Conservation (phyloP, 2,329 filamentous ascomycete genomes). For the Cadophora luteo-olivacea region DNA sequence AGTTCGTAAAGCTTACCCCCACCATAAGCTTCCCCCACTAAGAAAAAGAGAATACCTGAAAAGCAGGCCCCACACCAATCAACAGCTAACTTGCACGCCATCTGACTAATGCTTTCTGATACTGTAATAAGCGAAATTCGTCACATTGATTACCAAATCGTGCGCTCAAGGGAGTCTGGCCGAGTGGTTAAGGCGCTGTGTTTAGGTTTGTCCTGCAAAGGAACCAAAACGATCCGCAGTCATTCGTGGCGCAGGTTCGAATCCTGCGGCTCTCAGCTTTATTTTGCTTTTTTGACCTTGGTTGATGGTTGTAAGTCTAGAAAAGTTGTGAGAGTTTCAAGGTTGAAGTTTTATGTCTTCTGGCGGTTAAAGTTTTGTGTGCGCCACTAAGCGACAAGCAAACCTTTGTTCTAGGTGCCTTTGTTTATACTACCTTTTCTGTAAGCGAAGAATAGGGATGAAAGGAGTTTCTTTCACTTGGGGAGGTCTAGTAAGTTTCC, state of each 20-base stretch:
- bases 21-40: too few species aligned
- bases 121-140: neutral
- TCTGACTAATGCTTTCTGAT: too few species aligned
- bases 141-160: neutral
- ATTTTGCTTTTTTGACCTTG: neutral
- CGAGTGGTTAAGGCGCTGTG: slow-evolving; percentile 51
- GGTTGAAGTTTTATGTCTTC: neutral
- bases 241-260: slow-evolving; percentile 22
- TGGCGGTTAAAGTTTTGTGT: neutral
- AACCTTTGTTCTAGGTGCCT: too few species aligned
- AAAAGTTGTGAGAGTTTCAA: neutral
- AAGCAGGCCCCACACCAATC: too few species aligned
- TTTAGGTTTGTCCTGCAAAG: slow-evolving; percentile 51
- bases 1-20: too few species aligned
- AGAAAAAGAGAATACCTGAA: too few species aligned
- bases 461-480: too few species aligned
- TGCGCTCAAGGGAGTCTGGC: too few species aligned
- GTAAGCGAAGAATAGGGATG: neutral
- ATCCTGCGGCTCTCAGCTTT: slow-evolving; percentile 16
- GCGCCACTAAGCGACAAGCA: neutral
- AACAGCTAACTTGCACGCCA: too few species aligned
- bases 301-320: neutral
- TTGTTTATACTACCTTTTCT: neutral
- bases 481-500: neutral
- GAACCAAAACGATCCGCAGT: slow-evolving; percentile 45